Evolutionary conservation across 768 basidiomycete species (phyloP), one percentile per base, ranked within the genome.

Genomic region (Leccinum barrowsii): DNA sequence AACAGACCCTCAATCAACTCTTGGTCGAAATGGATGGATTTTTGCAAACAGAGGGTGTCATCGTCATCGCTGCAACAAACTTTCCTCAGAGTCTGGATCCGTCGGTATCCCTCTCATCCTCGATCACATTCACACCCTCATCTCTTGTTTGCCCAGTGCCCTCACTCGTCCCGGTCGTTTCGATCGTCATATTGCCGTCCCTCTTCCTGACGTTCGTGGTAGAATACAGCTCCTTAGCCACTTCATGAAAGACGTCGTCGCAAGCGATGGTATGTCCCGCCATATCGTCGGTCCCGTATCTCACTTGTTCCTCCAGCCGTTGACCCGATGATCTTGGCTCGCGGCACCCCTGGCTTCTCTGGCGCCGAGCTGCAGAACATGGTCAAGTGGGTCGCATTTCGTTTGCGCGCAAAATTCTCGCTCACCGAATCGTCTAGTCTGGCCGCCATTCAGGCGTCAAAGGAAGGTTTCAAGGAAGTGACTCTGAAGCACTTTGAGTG

Each of bases 21-120:
- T 81, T 99, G 52, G 92, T 95, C 42, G 97, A 99, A 73, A 89
- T 98, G 83, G 97, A 99, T 67, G 97, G 97, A 2, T 99, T 99
- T 78, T 79, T 88, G 70, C 92, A 94, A 70, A 85, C 81, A 28
- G 94, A 98, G 73, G 96, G 94, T 26, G 85, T 99, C 63, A 94
- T 98, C 59, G 90, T 98, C 60, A 92, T 98, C 58, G 95, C 91
- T 32, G 92, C 89, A n/a, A 99, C 97, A 53, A 99, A 99, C 74
- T 97, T 98, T 73, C 96, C 96, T 1, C 86, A 98, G 68, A 88
- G 88, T 54, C 78, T 99, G 60, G 97, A 99, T 71, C 86, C 85
- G 91, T 92, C 61, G 70, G 87, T 79, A 49, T 22, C 50, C 44
- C 30, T 57, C 30, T 44, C 54, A 12, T 59, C 21, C 21, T 61